phyloP scores from a whole-genome alignment of 306 rosid species.

The Fragaria nilgerrensis region DNA sequence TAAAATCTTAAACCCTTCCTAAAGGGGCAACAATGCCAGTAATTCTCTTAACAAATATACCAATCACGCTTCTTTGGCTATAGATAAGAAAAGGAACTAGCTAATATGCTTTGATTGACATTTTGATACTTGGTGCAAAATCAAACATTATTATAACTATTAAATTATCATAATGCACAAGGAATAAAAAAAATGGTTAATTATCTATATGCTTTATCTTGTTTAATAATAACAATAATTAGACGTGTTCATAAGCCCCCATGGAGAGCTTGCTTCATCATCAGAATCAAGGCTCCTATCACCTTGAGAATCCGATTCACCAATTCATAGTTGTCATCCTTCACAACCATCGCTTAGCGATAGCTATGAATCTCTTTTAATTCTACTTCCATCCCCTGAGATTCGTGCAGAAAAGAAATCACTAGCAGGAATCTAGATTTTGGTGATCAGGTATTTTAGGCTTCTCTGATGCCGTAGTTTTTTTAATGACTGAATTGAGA shows the following conservation, averaged over 20 bases:
- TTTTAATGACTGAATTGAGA: slow-evolving; percentile 50
- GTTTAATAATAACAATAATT: neutral
- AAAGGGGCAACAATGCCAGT: too few species aligned
- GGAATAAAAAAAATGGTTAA: neutral
- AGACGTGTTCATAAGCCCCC: neutral
- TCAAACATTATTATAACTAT: neutral
- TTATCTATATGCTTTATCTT: neutral
- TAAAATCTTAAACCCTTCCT: too few species aligned
- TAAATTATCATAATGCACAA: neutral
- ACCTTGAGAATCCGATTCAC: slow-evolving; percentile 15
- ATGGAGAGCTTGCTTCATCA: neutral
- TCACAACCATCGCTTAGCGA: slow-evolving; percentile 35
- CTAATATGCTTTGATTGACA: too few species aligned
- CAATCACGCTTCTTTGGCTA: too few species aligned
- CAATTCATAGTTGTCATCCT: slow-evolving; percentile 29
- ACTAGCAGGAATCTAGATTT: slow-evolving; percentile 16
- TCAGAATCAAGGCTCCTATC: slow-evolving; percentile 1
- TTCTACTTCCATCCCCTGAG: neutral
- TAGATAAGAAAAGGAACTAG: too few species aligned
- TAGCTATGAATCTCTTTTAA: slow-evolving; percentile 12
- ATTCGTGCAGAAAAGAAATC: slow-evolving; percentile 31
- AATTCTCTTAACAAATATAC: too few species aligned
- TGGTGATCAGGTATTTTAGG: neutral
- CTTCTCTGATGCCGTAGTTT: neutral
- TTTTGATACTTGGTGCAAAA: neutral